Conservation (phyloP, 2,329 filamentous ascomycete species). For the Malbranchea zuffiana region DNA sequence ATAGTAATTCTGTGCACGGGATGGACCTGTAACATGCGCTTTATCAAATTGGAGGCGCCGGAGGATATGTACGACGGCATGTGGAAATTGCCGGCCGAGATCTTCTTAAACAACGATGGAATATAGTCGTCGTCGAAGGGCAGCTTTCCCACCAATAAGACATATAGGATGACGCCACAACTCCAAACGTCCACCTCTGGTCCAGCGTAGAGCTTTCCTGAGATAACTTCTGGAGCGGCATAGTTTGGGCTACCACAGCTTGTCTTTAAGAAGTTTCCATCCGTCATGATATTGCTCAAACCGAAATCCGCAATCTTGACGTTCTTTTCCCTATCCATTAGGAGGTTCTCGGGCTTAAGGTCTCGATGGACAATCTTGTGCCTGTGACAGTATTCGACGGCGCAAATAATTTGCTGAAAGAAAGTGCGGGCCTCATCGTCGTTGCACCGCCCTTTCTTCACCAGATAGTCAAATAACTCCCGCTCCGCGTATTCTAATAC, state of each 20-base stretch:
- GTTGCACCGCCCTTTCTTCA: conserved; percentile 81
- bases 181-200: conserved; percentile 89
- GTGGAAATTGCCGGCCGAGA: conserved; percentile 84
- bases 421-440: conserved; percentile 91
- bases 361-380: conserved; percentile 99
- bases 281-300: conserved; percentile 98
- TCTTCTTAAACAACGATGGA: conserved; percentile 93
- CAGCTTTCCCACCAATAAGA: conserved; percentile 55
- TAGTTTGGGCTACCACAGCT: conserved; percentile 98
- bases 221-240: conserved; percentile 93
- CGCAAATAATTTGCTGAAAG: conserved; percentile 98
- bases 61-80: conserved; percentile 83
- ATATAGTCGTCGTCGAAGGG: conserved; percentile 99
- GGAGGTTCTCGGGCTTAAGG: conserved; percentile 90
- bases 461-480: conserved; percentile 96
- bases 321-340: conserved; percentile 89
- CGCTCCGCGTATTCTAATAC: conserved; percentile 94
- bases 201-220: conserved; percentile 91
- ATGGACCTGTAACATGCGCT: conserved; percentile 89
- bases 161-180: conserved; percentile 56
- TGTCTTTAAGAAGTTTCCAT: conserved; percentile 97
- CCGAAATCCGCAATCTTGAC: conserved; percentile 99
- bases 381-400: conserved; percentile 95
- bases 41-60: conserved; percentile 64
- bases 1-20: conserved; percentile 91